phyloP scores from a whole-genome alignment of 2,329 filamentous ascomycete genomes.

The Septoria petroselini region DNA sequence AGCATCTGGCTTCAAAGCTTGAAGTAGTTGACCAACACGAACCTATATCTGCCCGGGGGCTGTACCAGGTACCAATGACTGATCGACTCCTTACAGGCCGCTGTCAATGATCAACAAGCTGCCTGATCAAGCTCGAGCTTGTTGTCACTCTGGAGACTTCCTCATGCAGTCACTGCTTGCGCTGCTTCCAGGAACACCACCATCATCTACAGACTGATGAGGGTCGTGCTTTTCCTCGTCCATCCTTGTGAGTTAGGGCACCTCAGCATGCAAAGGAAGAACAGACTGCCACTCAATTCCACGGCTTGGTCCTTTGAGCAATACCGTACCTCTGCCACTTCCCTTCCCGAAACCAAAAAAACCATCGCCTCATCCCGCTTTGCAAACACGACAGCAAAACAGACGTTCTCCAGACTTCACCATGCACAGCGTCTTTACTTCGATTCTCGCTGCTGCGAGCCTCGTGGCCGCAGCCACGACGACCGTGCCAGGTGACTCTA shows the following conservation, averaged over 20 bases:
- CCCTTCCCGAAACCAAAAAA: not conserved
- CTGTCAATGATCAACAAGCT: too few relatives aligned
- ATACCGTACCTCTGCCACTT: slow-evolving; percentile 1
- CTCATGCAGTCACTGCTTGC: too few relatives aligned
- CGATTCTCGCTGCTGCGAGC: slow-evolving; percentile 7
- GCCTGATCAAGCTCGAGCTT: too few relatives aligned
- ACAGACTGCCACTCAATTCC: slow-evolving; percentile 5
- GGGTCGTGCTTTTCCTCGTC: not conserved
- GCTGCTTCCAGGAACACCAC: not conserved
- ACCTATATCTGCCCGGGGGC: too few relatives aligned
- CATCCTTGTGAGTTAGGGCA: not conserved
- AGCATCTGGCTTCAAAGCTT: not conserved
- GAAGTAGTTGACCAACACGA: not conserved
- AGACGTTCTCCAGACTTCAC: not conserved
- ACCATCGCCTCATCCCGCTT: not conserved
- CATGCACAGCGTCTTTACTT: slow-evolving; percentile 14
- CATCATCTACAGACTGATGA: not conserved
- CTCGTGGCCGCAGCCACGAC: slow-evolving; percentile 3
- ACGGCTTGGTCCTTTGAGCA: slow-evolving; percentile 1
- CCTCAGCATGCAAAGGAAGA: slow-evolving; percentile 1
- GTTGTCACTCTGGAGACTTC: too few relatives aligned
- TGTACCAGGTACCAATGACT: too few relatives aligned
- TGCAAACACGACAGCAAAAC: slow-evolving; percentile 5
- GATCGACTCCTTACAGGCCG: too few relatives aligned
- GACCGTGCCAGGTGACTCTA: not conserved